Evolutionary conservation across 768 basidiomycete genomes (phyloP).

Genomic region (Rubroboletus satanas): DNA sequence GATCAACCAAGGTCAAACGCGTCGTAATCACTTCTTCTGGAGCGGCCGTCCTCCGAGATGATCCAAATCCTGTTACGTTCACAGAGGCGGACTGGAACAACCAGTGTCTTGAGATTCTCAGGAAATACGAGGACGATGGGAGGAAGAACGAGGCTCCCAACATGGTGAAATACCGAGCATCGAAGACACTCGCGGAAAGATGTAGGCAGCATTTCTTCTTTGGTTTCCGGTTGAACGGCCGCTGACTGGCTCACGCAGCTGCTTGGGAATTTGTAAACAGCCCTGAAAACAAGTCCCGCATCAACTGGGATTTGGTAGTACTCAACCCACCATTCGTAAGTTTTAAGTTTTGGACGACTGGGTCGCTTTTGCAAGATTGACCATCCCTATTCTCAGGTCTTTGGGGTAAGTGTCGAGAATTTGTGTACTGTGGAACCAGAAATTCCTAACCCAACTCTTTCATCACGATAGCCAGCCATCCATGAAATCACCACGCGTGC

Average conservation of each 20-base stretch:
- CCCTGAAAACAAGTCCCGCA: slow-evolving; percentile 28
- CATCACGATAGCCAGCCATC: slow-evolving; percentile 36
- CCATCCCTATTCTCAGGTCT: slow-evolving; percentile 17
- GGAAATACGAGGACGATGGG: slow-evolving; percentile 47
- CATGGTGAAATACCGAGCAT: slow-evolving; percentile 49
- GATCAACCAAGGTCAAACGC: slow-evolving; percentile 51
- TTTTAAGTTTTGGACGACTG: neutral
- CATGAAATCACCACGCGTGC: slow-evolving; percentile 36
- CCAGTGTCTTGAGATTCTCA: slow-evolving; percentile 35
- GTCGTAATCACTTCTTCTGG: slow-evolving; percentile 66
- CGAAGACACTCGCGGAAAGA: slow-evolving; percentile 64
- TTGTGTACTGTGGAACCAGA: neutral
- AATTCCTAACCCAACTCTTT: neutral
- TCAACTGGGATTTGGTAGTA: slow-evolving; percentile 38
- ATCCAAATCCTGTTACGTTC: slow-evolving; percentile 30
- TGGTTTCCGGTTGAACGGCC: neutral
- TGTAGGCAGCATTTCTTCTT: slow-evolving; percentile 26
- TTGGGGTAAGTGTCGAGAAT: slow-evolving; percentile 22
- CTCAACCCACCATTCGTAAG: slow-evolving; percentile 40
- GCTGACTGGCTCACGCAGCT: slow-evolving; percentile 23
- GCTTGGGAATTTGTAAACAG: slow-evolving; percentile 46
- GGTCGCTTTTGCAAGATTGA: neutral
- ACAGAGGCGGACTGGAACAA: slow-evolving; percentile 63
- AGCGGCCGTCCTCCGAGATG: slow-evolving; percentile 41
- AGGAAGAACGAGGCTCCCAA: slow-evolving; percentile 33